Conservation (phyloP, 768 basidiomycete genomes). For the Fibroporia radiculosa region DNA sequence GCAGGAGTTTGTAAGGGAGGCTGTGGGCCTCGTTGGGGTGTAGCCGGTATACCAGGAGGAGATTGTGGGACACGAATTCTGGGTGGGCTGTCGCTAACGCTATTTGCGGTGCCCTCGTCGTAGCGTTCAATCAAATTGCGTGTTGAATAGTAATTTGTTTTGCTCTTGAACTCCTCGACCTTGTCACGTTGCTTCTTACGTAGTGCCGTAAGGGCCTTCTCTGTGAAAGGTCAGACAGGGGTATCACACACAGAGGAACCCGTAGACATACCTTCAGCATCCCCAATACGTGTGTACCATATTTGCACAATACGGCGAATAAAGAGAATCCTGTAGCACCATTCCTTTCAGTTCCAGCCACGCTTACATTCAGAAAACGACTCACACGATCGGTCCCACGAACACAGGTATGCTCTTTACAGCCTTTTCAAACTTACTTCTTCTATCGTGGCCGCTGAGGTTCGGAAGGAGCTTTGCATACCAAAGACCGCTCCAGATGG, state of each 20-base stretch:
- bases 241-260: neutral
- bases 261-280: conserved; percentile 61
- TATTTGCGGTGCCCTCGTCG: conserved; percentile 46
- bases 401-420: conserved; percentile 51
- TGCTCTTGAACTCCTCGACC: conserved; percentile 95
- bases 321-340: conserved; percentile 60
- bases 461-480: conserved; percentile 52
- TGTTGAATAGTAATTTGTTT: conserved; percentile 92
- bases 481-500: conserved; percentile 66
- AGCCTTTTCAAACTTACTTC: conserved; percentile 31
- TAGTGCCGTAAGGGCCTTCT: conserved; percentile 67
- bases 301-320: conserved; percentile 73
- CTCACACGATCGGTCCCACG: conserved; percentile 74
- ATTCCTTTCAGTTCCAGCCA: no score
- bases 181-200: conserved; percentile 76
- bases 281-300: conserved; percentile 76
- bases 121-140: conserved; percentile 86
- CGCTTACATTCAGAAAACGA: no score
- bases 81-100: conserved; percentile 28
- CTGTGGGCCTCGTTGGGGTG: conserved; percentile 19
- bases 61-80: conserved; percentile 32
- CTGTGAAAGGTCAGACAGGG: conserved; percentile 30
- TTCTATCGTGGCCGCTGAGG: conserved; percentile 19
- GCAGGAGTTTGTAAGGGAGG: conserved; percentile 17
- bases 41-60: conserved; percentile 25